These are phyloP conservation scores for Apiospora aurea DNA, from an alignment of 2,329 filamentous ascomycete species.

Conservation along the genomic window DNA sequence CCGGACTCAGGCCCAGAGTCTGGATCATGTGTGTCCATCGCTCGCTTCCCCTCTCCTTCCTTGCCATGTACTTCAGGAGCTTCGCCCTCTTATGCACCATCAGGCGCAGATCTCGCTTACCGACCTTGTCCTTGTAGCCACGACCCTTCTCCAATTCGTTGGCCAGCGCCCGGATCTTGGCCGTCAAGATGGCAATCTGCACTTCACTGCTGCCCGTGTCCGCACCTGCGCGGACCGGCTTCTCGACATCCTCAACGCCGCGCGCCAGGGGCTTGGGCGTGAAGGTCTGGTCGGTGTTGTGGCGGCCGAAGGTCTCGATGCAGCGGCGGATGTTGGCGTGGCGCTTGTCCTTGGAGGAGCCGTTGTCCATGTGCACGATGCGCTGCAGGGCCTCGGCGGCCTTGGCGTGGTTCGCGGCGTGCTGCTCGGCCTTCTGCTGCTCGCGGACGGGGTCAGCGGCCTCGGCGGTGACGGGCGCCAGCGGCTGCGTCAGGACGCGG, in stretches of 20 bases:
- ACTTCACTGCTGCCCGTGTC: slow-evolving; percentile 97
- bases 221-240: slow-evolving; percentile 72
- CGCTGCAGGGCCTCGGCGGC: slow-evolving; percentile 79
- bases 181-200: slow-evolving; percentile 94
- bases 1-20: slow-evolving; percentile 84
- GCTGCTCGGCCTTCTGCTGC: slow-evolving; percentile 46
- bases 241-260: slow-evolving; percentile 49
- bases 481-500: slow-evolving; percentile 69
- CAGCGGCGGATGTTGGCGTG: slow-evolving; percentile 86
- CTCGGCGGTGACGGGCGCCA: slow-evolving; percentile 43
- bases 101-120: slow-evolving; percentile 87
- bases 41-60: slow-evolving; percentile 88
- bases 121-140: slow-evolving; percentile 87
- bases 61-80: slow-evolving; percentile 83
- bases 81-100: slow-evolving; percentile 91
- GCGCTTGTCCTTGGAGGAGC: slow-evolving; percentile 77
- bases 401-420: slow-evolving; percentile 66
- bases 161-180: slow-evolving; percentile 86
- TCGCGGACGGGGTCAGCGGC: slow-evolving; percentile 50
- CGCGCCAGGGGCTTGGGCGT: slow-evolving; percentile 63
- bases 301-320: slow-evolving; percentile 86
- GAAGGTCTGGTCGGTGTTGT: slow-evolving; percentile 80
- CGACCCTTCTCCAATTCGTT: slow-evolving; percentile 71
- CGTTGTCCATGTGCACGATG: slow-evolving; percentile 80
- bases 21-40: slow-evolving; percentile 88